phyloP scores from a whole-genome alignment of 331 rosid species.

The Dryas integrifolia region DNA sequence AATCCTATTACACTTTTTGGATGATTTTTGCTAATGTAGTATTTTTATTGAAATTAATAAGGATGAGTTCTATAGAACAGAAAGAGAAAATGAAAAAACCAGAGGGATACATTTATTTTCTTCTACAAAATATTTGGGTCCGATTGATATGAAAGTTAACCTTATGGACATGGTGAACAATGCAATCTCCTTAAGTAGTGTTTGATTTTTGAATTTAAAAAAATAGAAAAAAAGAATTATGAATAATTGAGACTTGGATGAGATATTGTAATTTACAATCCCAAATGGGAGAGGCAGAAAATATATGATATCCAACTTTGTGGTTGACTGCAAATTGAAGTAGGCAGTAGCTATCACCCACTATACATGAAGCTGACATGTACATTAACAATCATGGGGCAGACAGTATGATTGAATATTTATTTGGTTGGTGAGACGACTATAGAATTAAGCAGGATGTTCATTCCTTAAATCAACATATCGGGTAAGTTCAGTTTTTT shows the following conservation, averaged over 20 bases:
- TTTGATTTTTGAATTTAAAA: background rate
- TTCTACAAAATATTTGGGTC: background rate
- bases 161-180: background rate
- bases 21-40: too few relatives aligned
- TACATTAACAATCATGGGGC: background rate
- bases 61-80: too few relatives aligned
- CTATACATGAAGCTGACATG: background rate
- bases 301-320: background rate
- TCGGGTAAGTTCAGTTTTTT: too few relatives aligned
- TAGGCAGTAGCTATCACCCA: background rate
- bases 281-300: conserved; percentile 8
- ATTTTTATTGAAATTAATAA: too few relatives aligned
- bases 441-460: background rate
- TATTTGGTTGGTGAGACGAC: background rate
- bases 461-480: too few relatives aligned
- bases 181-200: background rate
- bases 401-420: background rate
- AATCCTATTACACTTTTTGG: too few relatives aligned
- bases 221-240: background rate
- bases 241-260: background rate
- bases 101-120: background rate
- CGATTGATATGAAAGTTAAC: background rate
- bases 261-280: background rate
- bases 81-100: too few relatives aligned
- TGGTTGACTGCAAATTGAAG: background rate